Evolutionary conservation across 2,329 filamentous ascomycete species (phyloP).

Genomic region (Diaporthe capsici): DNA sequence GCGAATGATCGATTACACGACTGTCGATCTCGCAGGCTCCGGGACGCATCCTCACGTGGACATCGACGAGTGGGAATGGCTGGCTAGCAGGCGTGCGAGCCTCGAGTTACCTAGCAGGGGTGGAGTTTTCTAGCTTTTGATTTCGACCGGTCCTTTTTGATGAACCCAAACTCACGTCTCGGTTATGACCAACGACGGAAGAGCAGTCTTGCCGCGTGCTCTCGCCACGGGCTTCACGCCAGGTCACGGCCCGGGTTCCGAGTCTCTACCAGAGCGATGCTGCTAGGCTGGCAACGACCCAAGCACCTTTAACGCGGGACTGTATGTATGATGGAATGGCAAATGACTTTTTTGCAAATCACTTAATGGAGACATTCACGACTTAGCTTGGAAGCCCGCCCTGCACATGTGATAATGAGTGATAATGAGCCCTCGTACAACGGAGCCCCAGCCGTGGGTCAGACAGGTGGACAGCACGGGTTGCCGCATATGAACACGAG

Average conservation of each 20-base stretch:
- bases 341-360: conserved; percentile 59
- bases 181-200: conserved; percentile 47
- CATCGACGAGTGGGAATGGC: conserved; percentile 12
- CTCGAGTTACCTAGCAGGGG: conserved; percentile 33
- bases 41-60: conserved; percentile 23
- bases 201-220: conserved; percentile 50
- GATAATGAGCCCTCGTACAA: neutral
- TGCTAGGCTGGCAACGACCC: conserved; percentile 46
- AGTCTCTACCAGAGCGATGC: conserved; percentile 40
- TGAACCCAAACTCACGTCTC: conserved; percentile 36
- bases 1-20: conserved; percentile 33
- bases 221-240: conserved; percentile 50
- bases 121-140: conserved; percentile 35
- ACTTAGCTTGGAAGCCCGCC: neutral
- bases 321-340: conserved; percentile 63
- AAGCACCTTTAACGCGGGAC: conserved; percentile 42
- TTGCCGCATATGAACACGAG: conserved; percentile 21
- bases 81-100: conserved; percentile 30
- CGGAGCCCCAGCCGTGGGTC: no score
- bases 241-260: conserved; percentile 48
- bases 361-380: conserved; percentile 57
- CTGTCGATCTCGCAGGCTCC: conserved; percentile 27
- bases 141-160: conserved; percentile 40
- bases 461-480: neutral
- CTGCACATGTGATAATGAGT: conserved; percentile 29